These are phyloP conservation scores for barley (Hordeum vulgare) DNA, from an alignment of 176 grass and related monocot genomes.

Conservation along the genomic window MorexV3_pseudomolecules_assembly NC_058519.1:654393873-654394372, in stretches of 20 bases:
- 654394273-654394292: not conserved
- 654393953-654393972: conserved; percentile 81
- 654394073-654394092: not conserved
- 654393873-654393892: not conserved
- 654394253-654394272: not conserved
- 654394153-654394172: not conserved
- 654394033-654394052: not conserved
- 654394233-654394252: not conserved
- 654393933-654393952: conserved; percentile 41
- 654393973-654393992: not conserved
- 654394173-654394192: not conserved
- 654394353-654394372: not conserved
- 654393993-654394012: not conserved
- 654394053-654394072: not conserved
- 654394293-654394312: not conserved
- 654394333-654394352: not conserved
- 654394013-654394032: not conserved
- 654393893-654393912: conserved; percentile 59
- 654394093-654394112: not conserved
- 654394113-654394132: not conserved
- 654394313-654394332: not conserved
- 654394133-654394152: not conserved
- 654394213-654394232: not conserved
- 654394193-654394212: not conserved
- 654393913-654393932: conserved; percentile 65